These are phyloP conservation scores for Poronia punctata DNA, from an alignment of 495 filamentous ascomycete genomes.

Conservation along the genomic window DNA sequence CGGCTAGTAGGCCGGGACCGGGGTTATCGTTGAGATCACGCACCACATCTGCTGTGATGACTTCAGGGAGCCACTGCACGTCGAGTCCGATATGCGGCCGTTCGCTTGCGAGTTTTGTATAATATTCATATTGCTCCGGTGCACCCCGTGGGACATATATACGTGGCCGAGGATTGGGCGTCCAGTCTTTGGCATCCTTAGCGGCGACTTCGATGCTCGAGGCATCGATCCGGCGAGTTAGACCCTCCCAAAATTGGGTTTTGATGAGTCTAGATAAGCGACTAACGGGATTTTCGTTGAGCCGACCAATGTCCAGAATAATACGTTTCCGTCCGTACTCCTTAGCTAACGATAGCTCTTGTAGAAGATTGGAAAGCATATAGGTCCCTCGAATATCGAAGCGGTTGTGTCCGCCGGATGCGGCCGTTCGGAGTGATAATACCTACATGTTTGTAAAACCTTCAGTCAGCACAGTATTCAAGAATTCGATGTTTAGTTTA, in stretches of 20 bases:
- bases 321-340: constrained; percentile 77
- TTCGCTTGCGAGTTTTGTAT: constrained; percentile 63
- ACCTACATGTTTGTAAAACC: constrained; percentile 38
- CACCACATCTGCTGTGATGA: constrained; percentile 68
- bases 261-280: constrained; percentile 79
- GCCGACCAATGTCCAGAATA: constrained; percentile 74
- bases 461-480: not conserved
- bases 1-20: constrained; percentile 81
- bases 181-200: constrained; percentile 86
- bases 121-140: constrained; percentile 85
- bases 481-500: too few species aligned
- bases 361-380: constrained; percentile 88
- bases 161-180: constrained; percentile 74
- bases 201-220: constrained; percentile 81
- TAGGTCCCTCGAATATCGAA: constrained; percentile 91
- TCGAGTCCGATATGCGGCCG: constrained; percentile 79
- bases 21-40: constrained; percentile 72
- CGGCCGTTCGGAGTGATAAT: constrained; percentile 75
- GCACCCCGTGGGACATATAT: constrained; percentile 85
- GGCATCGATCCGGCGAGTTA: constrained; percentile 83
- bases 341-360: constrained; percentile 86
- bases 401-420: constrained; percentile 72
- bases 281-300: constrained; percentile 89
- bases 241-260: constrained; percentile 79
- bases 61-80: constrained; percentile 65